A percentile compares a stretch with the other conserved stretches of the same genome.
phyloP scores from a whole-genome alignment of 306 rosid species.

The Fragaria iinumae region DNA sequence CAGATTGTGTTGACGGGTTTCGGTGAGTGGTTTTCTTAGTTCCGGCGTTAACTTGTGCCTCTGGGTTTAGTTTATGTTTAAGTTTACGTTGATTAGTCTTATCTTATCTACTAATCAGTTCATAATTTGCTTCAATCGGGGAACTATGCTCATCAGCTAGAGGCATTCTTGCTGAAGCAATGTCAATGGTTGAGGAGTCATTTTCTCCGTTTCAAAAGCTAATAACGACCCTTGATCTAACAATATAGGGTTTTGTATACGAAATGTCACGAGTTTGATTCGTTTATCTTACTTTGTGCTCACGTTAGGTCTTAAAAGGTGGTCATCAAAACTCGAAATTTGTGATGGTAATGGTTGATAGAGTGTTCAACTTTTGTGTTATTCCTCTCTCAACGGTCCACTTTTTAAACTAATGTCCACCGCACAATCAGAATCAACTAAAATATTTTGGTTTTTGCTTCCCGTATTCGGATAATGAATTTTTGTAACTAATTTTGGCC shows the following conservation, averaged over 20 bases:
- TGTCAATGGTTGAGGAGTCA: background rate
- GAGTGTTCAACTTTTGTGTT: background rate
- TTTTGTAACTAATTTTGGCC: no score
- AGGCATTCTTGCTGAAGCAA: background rate
- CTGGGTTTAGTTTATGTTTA: no score
- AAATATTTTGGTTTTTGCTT: no score
- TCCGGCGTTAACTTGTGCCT: no score
- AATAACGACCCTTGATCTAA: no score
- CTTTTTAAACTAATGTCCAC: background rate
- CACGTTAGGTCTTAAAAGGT: background rate
- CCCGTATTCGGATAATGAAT: no score
- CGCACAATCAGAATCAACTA: background rate
- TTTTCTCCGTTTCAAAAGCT: background rate
- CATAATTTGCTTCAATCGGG: background rate
- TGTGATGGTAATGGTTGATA: background rate
- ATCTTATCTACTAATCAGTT: no score
- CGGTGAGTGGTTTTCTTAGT: no score
- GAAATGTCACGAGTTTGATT: background rate
- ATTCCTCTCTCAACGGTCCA: background rate
- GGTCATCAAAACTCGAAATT: background rate
- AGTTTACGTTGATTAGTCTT: no score
- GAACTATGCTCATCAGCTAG: background rate
- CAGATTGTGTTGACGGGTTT: no score
- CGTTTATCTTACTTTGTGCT: background rate
- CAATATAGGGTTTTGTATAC: background rate